Base-by-base conservation (phyloP, 2,329 filamentous ascomycete species). In the Eutypella sp. region DNA sequence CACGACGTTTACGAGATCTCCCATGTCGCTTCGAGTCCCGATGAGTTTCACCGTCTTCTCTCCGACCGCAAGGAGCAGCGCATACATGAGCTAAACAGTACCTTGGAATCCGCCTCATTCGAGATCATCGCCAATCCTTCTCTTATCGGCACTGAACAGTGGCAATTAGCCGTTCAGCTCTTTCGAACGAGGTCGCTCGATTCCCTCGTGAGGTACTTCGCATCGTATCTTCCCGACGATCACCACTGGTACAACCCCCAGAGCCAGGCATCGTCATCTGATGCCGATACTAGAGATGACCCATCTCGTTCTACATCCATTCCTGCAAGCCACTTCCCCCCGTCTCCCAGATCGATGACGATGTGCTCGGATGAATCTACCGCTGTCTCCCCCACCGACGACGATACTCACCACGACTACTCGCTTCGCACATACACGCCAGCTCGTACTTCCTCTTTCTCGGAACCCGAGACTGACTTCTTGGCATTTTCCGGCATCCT, bases 1-100 rank as follows among this genome's bases (percentile, higher is more conserved):
- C 75, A 79, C 61, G 78, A 82, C 58, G 78, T 82, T 51, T 78
- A 65, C 66, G 78, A 82, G 63, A 71, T 81, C 41, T 78, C 78
- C 29, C 68, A 65, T 57, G 64, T 69, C 44, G 78, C 78, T 44
- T 63, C 66, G 45, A 71, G 72, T n/a, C 50, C 65, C 45, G 73
- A 73, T 40, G 74, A 81, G 55, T 80, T 82, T 56, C 74, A 81
- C 55, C 67, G 64, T 39, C 62, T 79, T 46, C 69, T 82, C 63
- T 69, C 72, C 49, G 66, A 71, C 43, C 78, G 78, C 53, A 78
- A 75, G 64, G 65, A 71, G 25, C 70, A 75, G 55, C 76, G 78
- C 19, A 65, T 81, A 40, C 65, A 65, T 49, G 78, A 82, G 58
- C 67, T 82, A 47, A 76, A 79, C 57, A 65, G 75, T 41, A 73